phyloP scores from a whole-genome alignment of 164 flowering plant genomes.

The Aristolochia fimbriata region DNA sequence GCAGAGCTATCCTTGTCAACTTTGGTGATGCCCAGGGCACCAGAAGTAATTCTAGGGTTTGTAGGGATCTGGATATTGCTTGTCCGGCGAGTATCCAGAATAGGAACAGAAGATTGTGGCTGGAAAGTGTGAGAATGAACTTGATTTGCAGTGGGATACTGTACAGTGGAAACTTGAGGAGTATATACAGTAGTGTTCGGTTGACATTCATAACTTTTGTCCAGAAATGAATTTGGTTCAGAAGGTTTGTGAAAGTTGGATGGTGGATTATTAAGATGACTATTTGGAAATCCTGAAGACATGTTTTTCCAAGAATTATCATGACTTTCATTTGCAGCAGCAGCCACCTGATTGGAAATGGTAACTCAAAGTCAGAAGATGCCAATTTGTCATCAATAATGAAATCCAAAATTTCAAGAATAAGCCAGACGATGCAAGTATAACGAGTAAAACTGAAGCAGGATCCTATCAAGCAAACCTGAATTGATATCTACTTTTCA shows the following conservation, averaged over 20 bases:
- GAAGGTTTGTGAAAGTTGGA: constrained; percentile 37
- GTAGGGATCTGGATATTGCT: constrained; percentile 85
- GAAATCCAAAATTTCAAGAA: too few species aligned
- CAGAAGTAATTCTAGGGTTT: constrained; percentile 89
- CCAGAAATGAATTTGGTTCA: constrained; percentile 34
- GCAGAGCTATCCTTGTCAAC: constrained; percentile 44
- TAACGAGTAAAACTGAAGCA: too few species aligned
- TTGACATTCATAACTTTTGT: constrained; percentile 41
- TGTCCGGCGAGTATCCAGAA: constrained; percentile 49
- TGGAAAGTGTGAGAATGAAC: constrained; percentile 36
- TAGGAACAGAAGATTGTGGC: constrained; percentile 31
- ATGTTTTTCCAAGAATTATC: constrained; percentile 60
- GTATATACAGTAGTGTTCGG: constrained; percentile 25
- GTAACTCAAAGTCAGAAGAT: constrained; percentile 4
- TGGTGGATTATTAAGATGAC: constrained; percentile 24
- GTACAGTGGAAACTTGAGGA: constrained; percentile 32
- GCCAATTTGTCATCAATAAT: too few species aligned
- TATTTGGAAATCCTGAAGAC: constrained; percentile 42
- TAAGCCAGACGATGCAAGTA: not conserved
- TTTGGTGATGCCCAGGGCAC: constrained; percentile 41
- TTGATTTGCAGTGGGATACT: constrained; percentile 34
- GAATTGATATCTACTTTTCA: too few species aligned
- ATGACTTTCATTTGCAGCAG: constrained; percentile 30
- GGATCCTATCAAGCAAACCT: too few species aligned
- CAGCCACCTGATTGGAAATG: constrained; percentile 39